Base-by-base conservation (phyloP, 106 monocot species). In the Triglochin maritima region DNA sequence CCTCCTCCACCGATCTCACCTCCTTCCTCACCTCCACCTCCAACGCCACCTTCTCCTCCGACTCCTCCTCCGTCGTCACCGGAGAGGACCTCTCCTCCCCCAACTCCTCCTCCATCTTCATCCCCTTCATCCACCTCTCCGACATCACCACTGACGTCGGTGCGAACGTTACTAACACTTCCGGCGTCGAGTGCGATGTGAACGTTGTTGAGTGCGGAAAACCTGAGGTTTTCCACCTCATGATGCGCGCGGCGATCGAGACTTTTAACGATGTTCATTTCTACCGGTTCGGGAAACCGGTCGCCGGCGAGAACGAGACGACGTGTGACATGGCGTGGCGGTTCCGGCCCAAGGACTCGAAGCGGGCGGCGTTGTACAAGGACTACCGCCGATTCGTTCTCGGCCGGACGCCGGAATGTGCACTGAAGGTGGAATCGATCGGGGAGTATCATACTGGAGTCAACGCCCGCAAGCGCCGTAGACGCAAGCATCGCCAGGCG, bases 211-310 rank as follows among this genome's bases (percentile, higher is more conserved):
- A 76, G 66, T 88, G 87, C 64, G 42, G 64, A 10, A 74, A 74
- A 52, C 74, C 80, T 9, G 87, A 83, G 74, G 72, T 89, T 17
- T 89, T 79, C 66, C 82, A 94, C 54, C 48, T 79, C 17, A 84
- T 94, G 85, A 94, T 94, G 89, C 64, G 79, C 8, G 67, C 77
- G 45, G 79, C 94, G 47, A 90, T 94, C 17, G 89, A 90, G 67
- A 42, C 61, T 11, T 94, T 85, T 59, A 66, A 47, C 13, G 78
- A 81, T 53, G 46, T 80, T 50, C 94, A 85, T 47, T 94, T 94
- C 71, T 82, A 89, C 69, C 77, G 79, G 65, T 87, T 94, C 56
- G 89, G 94, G 3, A 87, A 90, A 71, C 85, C 94, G 6, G 77
- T 64, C 8, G 42, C 12, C 7, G 85, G 72, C 9, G 49, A n/a